Conservation (phyloP, 805 yeast species). For the Candida bentonensis region DNA sequence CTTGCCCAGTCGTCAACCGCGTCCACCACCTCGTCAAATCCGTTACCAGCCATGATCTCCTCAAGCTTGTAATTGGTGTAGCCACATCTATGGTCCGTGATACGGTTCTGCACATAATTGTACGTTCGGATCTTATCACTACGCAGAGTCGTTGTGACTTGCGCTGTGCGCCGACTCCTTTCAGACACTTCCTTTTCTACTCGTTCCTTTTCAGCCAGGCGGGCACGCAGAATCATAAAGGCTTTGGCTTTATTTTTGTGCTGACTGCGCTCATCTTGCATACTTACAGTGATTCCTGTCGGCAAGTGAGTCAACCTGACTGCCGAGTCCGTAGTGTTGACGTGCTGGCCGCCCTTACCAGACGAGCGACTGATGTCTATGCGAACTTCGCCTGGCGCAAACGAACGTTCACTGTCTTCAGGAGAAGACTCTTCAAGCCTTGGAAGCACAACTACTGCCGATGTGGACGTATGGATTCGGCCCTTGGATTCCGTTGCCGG, state of each 20-base stretch:
- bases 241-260: conserved; percentile 92
- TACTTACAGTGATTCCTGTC: conserved; percentile 74
- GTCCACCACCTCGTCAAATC: conserved; percentile 40
- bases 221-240: conserved; percentile 61
- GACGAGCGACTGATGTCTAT: conserved; percentile 96
- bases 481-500: conserved; percentile 93
- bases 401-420: conserved; percentile 49
- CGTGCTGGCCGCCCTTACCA: conserved; percentile 98
- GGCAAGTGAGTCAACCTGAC: conserved; percentile 88
- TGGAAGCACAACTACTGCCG: conserved; percentile 90
- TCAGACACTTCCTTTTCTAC: conserved; percentile 51
- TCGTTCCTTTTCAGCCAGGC: conserved; percentile 71
- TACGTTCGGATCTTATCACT: conserved; percentile 90
- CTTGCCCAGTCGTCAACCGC: conserved; percentile 35
- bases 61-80: conserved; percentile 61
- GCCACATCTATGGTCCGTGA: conserved; percentile 90
- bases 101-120: conserved; percentile 81
- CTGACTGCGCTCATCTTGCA: conserved; percentile 93
- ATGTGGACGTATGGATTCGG: conserved; percentile 87
- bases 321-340: conserved; percentile 93
- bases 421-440: conserved; percentile 28
- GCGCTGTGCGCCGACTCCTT: conserved; percentile 55
- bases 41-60: conserved; percentile 46
- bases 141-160: conserved; percentile 79
- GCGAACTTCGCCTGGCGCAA: conserved; percentile 76